Conservation (phyloP, 176 grass and related monocot genomes). For the Oryza longistaminata region DNA sequence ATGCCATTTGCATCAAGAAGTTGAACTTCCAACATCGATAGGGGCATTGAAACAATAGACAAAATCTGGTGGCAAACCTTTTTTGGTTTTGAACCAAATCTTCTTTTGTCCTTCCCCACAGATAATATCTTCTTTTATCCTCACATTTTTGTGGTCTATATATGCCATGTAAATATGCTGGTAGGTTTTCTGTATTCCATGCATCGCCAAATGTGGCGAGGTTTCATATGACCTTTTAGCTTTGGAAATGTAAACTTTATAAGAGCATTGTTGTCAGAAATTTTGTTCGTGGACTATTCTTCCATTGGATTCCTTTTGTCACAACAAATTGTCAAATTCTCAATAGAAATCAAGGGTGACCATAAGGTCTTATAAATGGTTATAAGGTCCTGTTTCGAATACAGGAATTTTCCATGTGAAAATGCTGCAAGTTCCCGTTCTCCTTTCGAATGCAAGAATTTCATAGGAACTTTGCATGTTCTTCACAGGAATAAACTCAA, state of each 20-base stretch:
- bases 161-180: conserved; percentile 54
- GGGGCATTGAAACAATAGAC: not conserved
- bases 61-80: conserved; percentile 21
- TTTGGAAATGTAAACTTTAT: conserved; percentile 28
- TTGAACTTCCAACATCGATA: conserved; percentile 95
- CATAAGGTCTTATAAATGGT: not conserved
- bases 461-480: too few relatives aligned
- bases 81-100: not conserved
- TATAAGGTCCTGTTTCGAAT: not conserved
- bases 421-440: not conserved
- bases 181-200: conserved; percentile 37
- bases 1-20: conserved; percentile 82
- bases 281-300: conserved; percentile 31
- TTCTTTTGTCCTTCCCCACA: conserved; percentile 1
- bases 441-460: not conserved
- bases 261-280: not conserved
- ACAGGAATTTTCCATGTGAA: not conserved
- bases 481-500: not conserved
- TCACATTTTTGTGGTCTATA: conserved; percentile 35
- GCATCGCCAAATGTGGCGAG: conserved; percentile 17
- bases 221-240: not conserved
- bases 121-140: not conserved
- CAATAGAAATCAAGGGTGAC: not conserved
- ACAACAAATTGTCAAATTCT: conserved; percentile 17
- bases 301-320: not conserved